phyloP scores from a whole-genome alignment of 495 filamentous ascomycete genomes.

The Penicillium chermesinum region DNA sequence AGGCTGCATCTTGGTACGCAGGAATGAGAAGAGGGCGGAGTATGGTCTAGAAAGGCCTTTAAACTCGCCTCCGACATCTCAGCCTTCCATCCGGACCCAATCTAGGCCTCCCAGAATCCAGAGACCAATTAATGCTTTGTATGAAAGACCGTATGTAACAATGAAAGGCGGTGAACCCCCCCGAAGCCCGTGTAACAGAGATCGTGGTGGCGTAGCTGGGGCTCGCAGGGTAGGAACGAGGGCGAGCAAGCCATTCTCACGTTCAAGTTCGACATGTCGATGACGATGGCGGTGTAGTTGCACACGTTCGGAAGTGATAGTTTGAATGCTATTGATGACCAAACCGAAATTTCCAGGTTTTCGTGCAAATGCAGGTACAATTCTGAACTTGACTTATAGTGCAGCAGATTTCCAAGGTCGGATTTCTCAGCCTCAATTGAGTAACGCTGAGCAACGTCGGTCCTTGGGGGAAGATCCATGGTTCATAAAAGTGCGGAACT shows the following conservation, averaged over 20 bases:
- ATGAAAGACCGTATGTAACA: no score
- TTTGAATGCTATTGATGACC: conserved; percentile 10
- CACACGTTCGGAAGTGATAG: conserved; percentile 9
- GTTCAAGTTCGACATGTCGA: not conserved
- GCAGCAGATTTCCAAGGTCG: not conserved
- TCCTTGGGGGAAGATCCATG: conserved; percentile 2
- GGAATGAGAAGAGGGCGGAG: no score
- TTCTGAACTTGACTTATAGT: not conserved
- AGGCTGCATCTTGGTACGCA: no score
- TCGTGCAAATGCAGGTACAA: conserved; percentile 21
- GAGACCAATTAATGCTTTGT: no score
- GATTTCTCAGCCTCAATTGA: conserved; percentile 15
- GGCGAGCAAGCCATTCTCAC: not conserved
- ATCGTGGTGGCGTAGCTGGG: conserved; percentile 7
- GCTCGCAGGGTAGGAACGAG: not conserved
- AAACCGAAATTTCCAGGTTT: conserved; percentile 1
- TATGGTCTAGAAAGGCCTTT: no score
- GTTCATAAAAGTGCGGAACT: conserved; percentile 16
- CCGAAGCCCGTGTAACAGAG: not conserved
- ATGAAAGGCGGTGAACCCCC: not conserved
- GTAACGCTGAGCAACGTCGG: conserved; percentile 1
- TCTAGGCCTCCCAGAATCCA: no score
- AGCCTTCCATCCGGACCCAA: no score
- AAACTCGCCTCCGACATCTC: no score
- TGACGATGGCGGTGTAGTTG: conserved; percentile 1